Evolutionary conservation across 2,329 filamentous ascomycete genomes (phyloP), one percentile per base, ranked within the genome.

Genomic region (Fusarium sp.): DNA sequence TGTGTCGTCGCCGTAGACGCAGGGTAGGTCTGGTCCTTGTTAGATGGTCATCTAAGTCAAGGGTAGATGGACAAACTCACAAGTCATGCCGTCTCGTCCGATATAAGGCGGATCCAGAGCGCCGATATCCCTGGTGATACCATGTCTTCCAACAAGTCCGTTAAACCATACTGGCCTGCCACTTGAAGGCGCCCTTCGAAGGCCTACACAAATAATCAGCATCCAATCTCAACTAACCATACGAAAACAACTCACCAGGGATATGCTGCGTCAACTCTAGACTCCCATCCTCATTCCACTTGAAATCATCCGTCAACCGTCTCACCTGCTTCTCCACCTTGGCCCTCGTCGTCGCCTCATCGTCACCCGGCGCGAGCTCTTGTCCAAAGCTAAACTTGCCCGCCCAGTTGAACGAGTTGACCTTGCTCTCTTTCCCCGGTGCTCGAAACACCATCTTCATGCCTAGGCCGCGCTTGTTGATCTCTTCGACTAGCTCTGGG

Each of bases 211-310:
- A 5, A 30, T 4, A 18, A 27, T 32, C n/a, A 37, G 32, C 20
- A 30, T 6, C 18, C 5, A 39, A 18, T 10, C 8, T 34, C 30
- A 35, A 18, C 16, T 23, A 18, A 18, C 20, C 1, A 18, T 30
- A 23, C 9, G 39, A 27, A 32, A 5, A 27, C 2, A 35, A 14
- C 57, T n/a, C 57, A 71, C 67, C 71, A 34, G 60, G 64, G 11
- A 71, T 74, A 43, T 74, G 68, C 32, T 71, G 72, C 14, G 68
- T 69, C 52, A 71, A 34, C 39, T 74, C 71, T 27, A 74, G 64
- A 30, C 71, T 69, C 14, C 56, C 64, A 43, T 69, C 68, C 14
- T 71, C 63, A 39, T 54, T 60, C 72, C 64, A 69, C 37, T 62
- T 60, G 30, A 74, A 66, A 56, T 71, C 62, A 4, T 63, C 23